Evolutionary conservation across 306 rosid genomes (phyloP).

Genomic region (peach (Prunus persica)): Prunus_persica_NCBIv2 NC_034009.1:36385501-36386000

Average conservation of each 20-base stretch:
- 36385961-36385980: not conserved
- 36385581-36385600: constrained; percentile 11
- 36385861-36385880: not conserved
- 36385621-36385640: not conserved
- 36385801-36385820: not conserved
- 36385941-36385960: not conserved
- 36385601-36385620: not conserved
- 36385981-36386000: not conserved
- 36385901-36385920: not conserved
- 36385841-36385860: not conserved
- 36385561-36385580: constrained; percentile 50
- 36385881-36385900: not conserved
- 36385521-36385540: constrained; percentile 62
- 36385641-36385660: not conserved
- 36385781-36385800: not conserved
- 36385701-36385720: not conserved
- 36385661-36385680: not conserved
- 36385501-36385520: constrained; percentile 83
- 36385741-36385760: not conserved
- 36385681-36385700: not conserved
- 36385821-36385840: not conserved
- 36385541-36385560: constrained; percentile 77
- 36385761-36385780: not conserved
- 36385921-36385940: not conserved
- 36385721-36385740: not conserved